Percentiles rank a stretch among this genome's conserved stretches.
phyloP scores from a whole-genome alignment of 257 asterid genomes.

The Marsdenia floribunda region DNA sequence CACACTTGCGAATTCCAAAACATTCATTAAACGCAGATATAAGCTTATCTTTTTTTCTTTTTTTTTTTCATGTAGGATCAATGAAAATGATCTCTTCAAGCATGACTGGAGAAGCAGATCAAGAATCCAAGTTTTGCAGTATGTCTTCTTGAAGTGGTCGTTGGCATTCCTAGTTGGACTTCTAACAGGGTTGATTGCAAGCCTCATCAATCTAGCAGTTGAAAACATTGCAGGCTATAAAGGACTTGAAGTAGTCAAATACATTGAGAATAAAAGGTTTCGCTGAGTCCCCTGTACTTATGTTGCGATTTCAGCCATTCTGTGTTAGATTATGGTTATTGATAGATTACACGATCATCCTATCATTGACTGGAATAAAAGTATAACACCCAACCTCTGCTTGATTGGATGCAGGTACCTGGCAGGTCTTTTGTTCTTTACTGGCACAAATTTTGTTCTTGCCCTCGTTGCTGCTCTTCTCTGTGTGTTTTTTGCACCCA shows the following conservation, averaged over 20 bases:
- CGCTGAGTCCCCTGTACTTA: not conserved
- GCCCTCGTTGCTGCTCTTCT: conserved; percentile 64
- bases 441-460: conserved; percentile 50
- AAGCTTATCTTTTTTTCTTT: too few species aligned
- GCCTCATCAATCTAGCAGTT: conserved; percentile 73
- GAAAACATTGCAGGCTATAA: conserved; percentile 90
- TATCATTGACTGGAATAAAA: not conserved
- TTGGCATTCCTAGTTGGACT: conserved; percentile 82
- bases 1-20: conserved; percentile 2
- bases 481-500: conserved; percentile 78
- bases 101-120: conserved; percentile 97
- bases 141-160: conserved; percentile 66
- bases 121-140: conserved; percentile 60
- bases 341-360: not conserved
- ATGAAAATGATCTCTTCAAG: conserved; percentile 89
- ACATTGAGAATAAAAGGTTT: conserved; percentile 62
- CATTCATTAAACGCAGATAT: not conserved
- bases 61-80: conserved; percentile 46
- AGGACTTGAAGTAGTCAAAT: conserved; percentile 46
- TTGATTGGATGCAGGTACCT: conserved; percentile 56
- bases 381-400: conserved; percentile 5
- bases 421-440: conserved; percentile 50
- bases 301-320: not conserved
- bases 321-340: not conserved
- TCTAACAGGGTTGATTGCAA: conserved; percentile 73